Evolutionary conservation across 306 rosid genomes (phyloP), one percentile per base, ranked within the genome.

Genomic region (Fagus sylvatica): DNA sequence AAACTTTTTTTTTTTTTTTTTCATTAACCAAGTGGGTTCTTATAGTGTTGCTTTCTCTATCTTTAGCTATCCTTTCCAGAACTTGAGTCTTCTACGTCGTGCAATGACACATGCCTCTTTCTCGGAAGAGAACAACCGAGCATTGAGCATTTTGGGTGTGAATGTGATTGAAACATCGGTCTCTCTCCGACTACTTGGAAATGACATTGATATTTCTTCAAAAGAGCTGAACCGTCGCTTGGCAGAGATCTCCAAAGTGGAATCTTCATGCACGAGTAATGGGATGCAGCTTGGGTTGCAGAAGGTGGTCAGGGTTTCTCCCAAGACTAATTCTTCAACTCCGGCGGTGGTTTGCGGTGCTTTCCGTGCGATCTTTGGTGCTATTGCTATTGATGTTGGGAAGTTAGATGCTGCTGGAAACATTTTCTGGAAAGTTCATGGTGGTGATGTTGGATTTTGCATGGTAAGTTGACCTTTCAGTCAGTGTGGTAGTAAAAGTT

Each of bases 71-170:
- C 79, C 55, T n/a, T 93, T 90, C 84, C 68, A 77, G 79, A 84
- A 56, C 68, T 32, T 61, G 15, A 42, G 60, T 46, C 85, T 90
- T 66, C 98, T 93, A 11, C 89, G 93, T 51, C 91, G 96, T 4
- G 96, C 98, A 3, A 80, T 93, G 93, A 93, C 96, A 1, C 98
- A 93, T 48, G 82, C 91, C 56, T 93, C 97, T 3, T 93, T 89
- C 89, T 93, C 97, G 0, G 88, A 86, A 73, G 97, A 93, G 74
- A 93, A 90, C 89, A 90, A 87, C 85, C 87, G 65, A 75, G 98
- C 93, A 1, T 72, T 90, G 80, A 78, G 87, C 80, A 72, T 89
- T 80, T 65, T 89, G 0, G 94, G 97, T 11, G 87, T 78, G 34
- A 74, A 30, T 32, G 49, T 88, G 79, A 88, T 90, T 0, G 85